These are phyloP conservation scores for Euphorbia tirucalli DNA, from an alignment of 345 rosid species.

Conservation along the genomic window DNA sequence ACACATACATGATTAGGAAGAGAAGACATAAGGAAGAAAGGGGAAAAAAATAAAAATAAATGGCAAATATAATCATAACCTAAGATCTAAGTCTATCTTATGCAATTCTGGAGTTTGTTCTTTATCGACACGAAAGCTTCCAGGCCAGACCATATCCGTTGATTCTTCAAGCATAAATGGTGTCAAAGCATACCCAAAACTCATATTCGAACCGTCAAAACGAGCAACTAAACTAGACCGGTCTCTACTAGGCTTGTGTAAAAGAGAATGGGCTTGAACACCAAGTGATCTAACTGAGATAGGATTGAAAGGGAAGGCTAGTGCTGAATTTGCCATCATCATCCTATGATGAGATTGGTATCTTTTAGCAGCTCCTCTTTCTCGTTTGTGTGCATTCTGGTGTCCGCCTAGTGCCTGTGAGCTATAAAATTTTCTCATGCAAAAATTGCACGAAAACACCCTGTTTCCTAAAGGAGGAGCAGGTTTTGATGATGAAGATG, in stretches of 20 bases:
- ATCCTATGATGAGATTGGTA: slow-evolving; percentile 36
- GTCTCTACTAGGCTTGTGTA: slow-evolving; percentile 36
- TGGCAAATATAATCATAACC: slow-evolving; percentile 20
- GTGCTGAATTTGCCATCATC: slow-evolving; percentile 22
- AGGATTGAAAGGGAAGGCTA: slow-evolving; percentile 23
- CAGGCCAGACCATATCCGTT: slow-evolving; percentile 39
- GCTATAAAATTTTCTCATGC: slow-evolving; percentile 46
- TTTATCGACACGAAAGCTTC: slow-evolving; percentile 34
- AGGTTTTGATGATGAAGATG: slow-evolving; percentile 11
- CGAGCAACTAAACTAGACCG: slow-evolving; percentile 23
- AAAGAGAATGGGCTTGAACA: slow-evolving; percentile 42
- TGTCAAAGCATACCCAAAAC: slow-evolving; percentile 22
- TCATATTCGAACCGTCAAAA: slow-evolving; percentile 19
- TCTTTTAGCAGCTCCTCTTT: slow-evolving; percentile 42
- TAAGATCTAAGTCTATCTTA: slow-evolving; percentile 41
- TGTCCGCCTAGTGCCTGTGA: slow-evolving; percentile 57
- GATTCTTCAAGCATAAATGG: slow-evolving; percentile 27
- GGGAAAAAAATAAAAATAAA: too few species aligned
- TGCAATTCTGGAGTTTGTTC: slow-evolving; percentile 24
- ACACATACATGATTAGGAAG: neutral
- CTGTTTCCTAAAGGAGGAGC: neutral
- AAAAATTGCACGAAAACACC: slow-evolving; percentile 48
- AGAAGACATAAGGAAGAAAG: neutral
- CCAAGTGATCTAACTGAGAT: slow-evolving; percentile 29
- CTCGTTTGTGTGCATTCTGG: slow-evolving; percentile 51